phyloP scores from a whole-genome alignment of 352 stramenopile species.

The Aphanomyces euteiches region DNA sequence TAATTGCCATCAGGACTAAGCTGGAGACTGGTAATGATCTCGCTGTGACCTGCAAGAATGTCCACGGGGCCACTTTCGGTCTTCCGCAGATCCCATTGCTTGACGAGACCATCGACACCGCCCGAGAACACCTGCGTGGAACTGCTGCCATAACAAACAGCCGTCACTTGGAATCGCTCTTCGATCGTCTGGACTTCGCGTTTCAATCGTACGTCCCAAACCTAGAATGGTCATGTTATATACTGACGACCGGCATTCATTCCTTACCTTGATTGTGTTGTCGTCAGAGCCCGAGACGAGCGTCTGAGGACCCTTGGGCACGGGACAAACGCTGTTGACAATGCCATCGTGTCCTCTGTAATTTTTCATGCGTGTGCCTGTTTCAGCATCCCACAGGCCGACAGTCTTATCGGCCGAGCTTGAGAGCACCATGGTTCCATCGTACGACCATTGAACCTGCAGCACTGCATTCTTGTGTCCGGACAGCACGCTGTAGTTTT shows the following conservation, averaged over 20 bases:
- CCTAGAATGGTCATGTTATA: neutral
- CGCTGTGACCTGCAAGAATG: slow-evolving; percentile 84
- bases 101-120: slow-evolving; percentile 92
- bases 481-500: slow-evolving; percentile 91
- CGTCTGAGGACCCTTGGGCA: slow-evolving; percentile 72
- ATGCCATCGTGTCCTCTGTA: slow-evolving; percentile 75
- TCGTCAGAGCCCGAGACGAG: slow-evolving; percentile 91
- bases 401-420: slow-evolving; percentile 92
- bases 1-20: slow-evolving; percentile 91
- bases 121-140: slow-evolving; percentile 85
- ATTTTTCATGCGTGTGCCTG: slow-evolving; percentile 76
- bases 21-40: slow-evolving; percentile 93
- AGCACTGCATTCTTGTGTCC: slow-evolving; percentile 96
- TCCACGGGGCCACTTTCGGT: slow-evolving; percentile 64
- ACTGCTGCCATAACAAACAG: slow-evolving; percentile 85
- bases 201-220: slow-evolving; percentile 89
- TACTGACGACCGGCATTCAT: neutral
- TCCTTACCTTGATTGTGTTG: slow-evolving; percentile 55
- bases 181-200: slow-evolving; percentile 77
- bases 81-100: slow-evolving; percentile 90
- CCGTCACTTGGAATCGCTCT: slow-evolving; percentile 87
- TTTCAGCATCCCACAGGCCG: slow-evolving; percentile 84
- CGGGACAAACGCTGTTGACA: slow-evolving; percentile 90
- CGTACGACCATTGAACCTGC: slow-evolving; percentile 89
- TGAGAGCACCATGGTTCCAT: slow-evolving; percentile 84